Base-by-base conservation (phyloP, 2,329 filamentous ascomycete species). In the Raffaelea albimanens region DNA sequence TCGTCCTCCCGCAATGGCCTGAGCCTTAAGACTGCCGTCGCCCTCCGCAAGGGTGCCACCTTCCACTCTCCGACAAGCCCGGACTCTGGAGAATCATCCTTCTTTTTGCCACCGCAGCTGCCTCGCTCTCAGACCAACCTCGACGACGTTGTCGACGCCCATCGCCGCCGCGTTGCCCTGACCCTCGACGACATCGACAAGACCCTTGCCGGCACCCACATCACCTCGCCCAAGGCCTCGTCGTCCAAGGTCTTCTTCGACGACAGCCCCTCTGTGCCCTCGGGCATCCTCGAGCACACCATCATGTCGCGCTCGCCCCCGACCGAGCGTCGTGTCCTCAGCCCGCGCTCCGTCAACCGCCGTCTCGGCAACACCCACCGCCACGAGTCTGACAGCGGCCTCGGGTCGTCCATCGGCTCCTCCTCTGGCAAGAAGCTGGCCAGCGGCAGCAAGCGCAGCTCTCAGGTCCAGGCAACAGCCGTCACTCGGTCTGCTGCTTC, bases 321-420 rank as follows among this genome's bases (percentile, higher is more conserved):
- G 61, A 66, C 53, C 59, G 60, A 72, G 62, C 67, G 72, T 50
- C 71, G 71, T 52, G 66, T 74, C 38, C 63, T 75, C 53, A 77
- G 74, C 50, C 72, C 75, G 53, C 75, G 75, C 50, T 40, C 51
- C 20, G 69, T 58, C 29, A 62, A 58, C 50, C 73, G 73, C 49
- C 75, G 80, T 16, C 34, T 16, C 5, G 34, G 70, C 51, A 72
- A 71, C 40, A 49, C 43, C 40, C 75, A 82, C 60, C 77, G 81
- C 59, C 83, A 89, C 66, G 78, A 79, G 50, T 93, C 87, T 16
- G 90, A 96, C 68, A 95, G 89, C 63, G 90, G 88, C 46, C 72
- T 96, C 53, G 90, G 90, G 45, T 85, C 87, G 40, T 95, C 89
- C 39, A 74, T 95, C 58, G 77, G 73, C 51, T 85, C 73, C 51